phyloP scores from a whole-genome alignment of 306 rosid genomes.

The Glycine soja region DNA sequence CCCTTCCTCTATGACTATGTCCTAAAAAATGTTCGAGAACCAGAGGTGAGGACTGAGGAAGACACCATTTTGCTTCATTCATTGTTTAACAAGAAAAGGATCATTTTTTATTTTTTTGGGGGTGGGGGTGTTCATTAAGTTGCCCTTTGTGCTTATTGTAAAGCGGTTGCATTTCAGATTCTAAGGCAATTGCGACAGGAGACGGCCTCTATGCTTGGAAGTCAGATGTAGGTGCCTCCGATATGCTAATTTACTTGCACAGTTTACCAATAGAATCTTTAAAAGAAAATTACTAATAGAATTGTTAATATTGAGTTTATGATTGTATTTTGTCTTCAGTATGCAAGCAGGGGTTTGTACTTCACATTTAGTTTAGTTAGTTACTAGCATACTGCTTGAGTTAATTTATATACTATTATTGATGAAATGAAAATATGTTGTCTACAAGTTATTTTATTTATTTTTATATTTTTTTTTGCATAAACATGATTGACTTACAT shows the following conservation, averaged over 20 bases:
- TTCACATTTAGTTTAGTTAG: slow-evolving; percentile 30
- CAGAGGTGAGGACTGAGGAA: slow-evolving; percentile 66
- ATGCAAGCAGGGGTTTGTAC: slow-evolving; percentile 26
- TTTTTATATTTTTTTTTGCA: no score
- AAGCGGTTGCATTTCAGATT: slow-evolving; percentile 63
- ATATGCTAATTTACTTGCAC: background rate
- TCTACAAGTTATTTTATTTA: background rate
- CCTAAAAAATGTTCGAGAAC: slow-evolving; percentile 82
- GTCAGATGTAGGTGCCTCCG: slow-evolving; percentile 82
- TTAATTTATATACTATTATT: background rate
- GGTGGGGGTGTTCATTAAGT: no score
- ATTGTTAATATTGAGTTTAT: background rate
- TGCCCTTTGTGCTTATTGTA: slow-evolving; percentile 40
- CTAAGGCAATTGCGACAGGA: slow-evolving; percentile 80
- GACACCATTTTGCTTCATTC: background rate
- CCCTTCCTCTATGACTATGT: slow-evolving; percentile 78
- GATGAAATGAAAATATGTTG: slow-evolving; percentile 25
- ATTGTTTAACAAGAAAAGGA: no score
- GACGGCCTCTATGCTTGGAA: slow-evolving; percentile 88
- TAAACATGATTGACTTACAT: no score
- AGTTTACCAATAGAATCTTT: no score
- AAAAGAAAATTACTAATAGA: no score
- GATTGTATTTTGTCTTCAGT: slow-evolving; percentile 28
- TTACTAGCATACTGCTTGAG: slow-evolving; percentile 5
- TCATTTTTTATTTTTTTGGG: no score